Conservation (phyloP, 805 yeast genomes). For the Hanseniaspora lindneri region DNA sequence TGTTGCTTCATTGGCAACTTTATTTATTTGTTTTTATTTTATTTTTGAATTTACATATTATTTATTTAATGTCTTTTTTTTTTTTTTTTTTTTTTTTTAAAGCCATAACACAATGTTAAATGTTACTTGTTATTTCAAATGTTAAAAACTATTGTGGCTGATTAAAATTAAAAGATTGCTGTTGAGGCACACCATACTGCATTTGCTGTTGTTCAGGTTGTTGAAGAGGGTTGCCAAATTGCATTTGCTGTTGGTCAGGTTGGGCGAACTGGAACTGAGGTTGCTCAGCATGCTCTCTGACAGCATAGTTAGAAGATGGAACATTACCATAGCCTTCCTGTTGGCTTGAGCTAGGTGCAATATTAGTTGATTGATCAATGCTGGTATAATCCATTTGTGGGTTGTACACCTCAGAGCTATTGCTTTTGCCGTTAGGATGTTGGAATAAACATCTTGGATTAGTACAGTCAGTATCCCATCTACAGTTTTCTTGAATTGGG, state of each 20-base stretch:
- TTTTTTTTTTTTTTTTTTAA: conserved; percentile 17
- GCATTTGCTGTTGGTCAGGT: conserved; percentile 5
- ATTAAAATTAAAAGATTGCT: background rate
- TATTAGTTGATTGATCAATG: background rate
- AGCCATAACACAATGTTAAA: background rate
- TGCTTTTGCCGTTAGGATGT: conserved; percentile 69
- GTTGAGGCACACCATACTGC: too few relatives aligned
- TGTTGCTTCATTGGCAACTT: background rate
- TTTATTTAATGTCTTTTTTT: conserved; percentile 18
- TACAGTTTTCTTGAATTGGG: conserved; percentile 69
- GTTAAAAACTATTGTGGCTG: background rate
- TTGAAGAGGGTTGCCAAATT: too few relatives aligned
- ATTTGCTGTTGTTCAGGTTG: conserved; percentile 8
- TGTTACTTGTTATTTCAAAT: background rate
- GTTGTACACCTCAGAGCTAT: conserved; percentile 19
- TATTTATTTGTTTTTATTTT: background rate
- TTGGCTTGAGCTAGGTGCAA: background rate
- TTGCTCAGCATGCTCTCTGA: background rate
- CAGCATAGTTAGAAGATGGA: background rate
- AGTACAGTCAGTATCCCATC: conserved; percentile 63
- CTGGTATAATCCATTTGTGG: conserved; percentile 8
- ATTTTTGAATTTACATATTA: background rate
- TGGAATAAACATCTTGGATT: conserved; percentile 58
- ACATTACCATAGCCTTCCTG: background rate
- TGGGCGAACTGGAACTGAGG: background rate